Percentiles rank a stretch among this genome's conserved stretches.
Evolutionary conservation across 164 flowering plant genomes (phyloP).

Genomic region (Cinnamomum micranthum): DNA sequence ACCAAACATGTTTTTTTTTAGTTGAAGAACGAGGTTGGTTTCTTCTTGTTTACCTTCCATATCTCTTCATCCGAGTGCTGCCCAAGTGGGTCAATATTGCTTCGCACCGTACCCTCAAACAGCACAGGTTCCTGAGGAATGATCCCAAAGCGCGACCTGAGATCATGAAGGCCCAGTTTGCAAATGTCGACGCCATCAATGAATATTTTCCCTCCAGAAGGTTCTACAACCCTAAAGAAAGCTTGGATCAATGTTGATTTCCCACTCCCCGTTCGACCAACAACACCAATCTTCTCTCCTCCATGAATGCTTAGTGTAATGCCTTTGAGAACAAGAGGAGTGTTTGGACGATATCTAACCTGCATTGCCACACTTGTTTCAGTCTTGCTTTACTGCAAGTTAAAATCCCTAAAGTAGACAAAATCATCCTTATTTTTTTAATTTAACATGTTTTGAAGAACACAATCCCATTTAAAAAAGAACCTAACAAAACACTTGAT

Average conservation of each 20-base stretch:
- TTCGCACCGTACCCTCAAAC: constrained; percentile 89
- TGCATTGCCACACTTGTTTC: constrained; percentile 21
- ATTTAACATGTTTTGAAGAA: background rate
- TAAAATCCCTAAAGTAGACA: background rate
- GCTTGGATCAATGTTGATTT: constrained; percentile 91
- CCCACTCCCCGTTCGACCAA: constrained; percentile 97
- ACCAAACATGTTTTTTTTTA: background rate
- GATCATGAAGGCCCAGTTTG: constrained; percentile 79
- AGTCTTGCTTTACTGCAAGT: background rate
- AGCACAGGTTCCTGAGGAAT: constrained; percentile 98
- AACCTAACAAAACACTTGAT: background rate
- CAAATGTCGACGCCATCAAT: constrained; percentile 73
- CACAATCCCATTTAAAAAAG: background rate
- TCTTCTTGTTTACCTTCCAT: constrained; percentile 64
- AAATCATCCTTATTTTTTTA: background rate
- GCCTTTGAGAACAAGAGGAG: constrained; percentile 86
- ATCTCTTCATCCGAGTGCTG: constrained; percentile 81
- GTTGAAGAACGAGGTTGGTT: too few species aligned
- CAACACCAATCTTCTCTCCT: constrained; percentile 93
- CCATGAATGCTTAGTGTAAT: constrained; percentile 64
- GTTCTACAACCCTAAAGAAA: constrained; percentile 83
- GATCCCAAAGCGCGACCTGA: constrained; percentile 88
- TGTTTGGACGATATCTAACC: constrained; percentile 88
- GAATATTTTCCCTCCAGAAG: constrained; percentile 73
- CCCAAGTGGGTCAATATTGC: constrained; percentile 84